These are phyloP conservation scores for Lasiosphaeriaceae sp. DNA, from an alignment of 495 filamentous ascomycete genomes.

Conservation along the genomic window DNA sequence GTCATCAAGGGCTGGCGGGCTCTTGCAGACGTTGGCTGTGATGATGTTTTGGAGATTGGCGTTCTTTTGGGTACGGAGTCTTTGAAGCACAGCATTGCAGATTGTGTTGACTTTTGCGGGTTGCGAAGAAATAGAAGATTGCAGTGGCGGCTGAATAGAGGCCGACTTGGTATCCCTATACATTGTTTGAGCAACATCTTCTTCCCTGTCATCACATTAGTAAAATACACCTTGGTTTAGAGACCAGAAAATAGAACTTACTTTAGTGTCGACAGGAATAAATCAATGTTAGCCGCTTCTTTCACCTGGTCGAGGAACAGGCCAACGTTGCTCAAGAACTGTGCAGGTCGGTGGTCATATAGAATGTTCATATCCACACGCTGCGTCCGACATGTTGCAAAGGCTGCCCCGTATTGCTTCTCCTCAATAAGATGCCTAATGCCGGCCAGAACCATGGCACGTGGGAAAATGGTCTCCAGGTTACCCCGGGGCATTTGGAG, in stretches of 20 bases:
- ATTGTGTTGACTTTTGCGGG: constrained; percentile 76
- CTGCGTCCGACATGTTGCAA: constrained; percentile 82
- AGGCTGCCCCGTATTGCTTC: constrained; percentile 79
- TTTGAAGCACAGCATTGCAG: constrained; percentile 77
- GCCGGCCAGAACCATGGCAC: constrained; percentile 86
- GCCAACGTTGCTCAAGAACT: constrained; percentile 72
- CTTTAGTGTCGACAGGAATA: constrained; percentile 88
- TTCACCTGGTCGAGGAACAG: constrained; percentile 84
- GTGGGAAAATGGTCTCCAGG: constrained; percentile 89
- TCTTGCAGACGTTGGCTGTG: constrained; percentile 91
- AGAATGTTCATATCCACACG: constrained; percentile 97
- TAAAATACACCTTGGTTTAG: neutral
- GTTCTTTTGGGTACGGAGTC: constrained; percentile 57
- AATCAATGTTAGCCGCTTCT: constrained; percentile 79
- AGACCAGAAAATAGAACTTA: constrained; percentile 35
- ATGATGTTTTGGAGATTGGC: constrained; percentile 87
- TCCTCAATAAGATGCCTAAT: constrained; percentile 74
- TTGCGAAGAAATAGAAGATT: neutral
- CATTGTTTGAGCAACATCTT: constrained; percentile 91
- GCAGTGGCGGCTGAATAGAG: neutral
- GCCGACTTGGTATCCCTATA: constrained; percentile 73
- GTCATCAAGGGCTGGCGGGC: constrained; percentile 82
- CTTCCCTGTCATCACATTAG: constrained; percentile 55
- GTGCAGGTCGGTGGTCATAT: constrained; percentile 82
- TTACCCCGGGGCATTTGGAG: constrained; percentile 95